Evolutionary conservation across 345 rosid genomes (phyloP), one percentile per base, ranked within the genome.

Genomic region (Gossypium ekmanianum): DNA sequence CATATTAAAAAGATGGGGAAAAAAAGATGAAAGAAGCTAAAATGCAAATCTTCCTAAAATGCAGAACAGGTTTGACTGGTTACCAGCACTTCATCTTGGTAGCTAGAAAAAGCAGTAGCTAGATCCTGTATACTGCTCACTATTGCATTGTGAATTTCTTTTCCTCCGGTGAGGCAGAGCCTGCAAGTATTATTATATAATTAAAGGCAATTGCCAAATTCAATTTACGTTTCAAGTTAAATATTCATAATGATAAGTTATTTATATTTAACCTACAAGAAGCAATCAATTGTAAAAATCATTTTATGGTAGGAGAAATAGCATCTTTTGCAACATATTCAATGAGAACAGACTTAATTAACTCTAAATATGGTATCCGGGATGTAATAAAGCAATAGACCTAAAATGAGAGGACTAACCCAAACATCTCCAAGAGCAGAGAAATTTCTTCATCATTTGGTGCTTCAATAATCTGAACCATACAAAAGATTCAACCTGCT

Each of bases 51-150:
- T 67, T 76, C 70, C 70, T 13, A 68, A 26, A 16, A 74, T 7
- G 48, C 27, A 18, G 48, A 24, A 16, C 7, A 48, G 27, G 9
- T 48, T 62, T 11, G 56, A 48, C 6, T 45, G 17, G 41, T 82
- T 89, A 95, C 99, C 98, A 95, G 73, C 61, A 95, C 99, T 92
- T 95, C 98, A 84, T 92, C 99, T 77, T 88, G 85, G 82, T 92
- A 95, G 79, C 85, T 81, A 14, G 96, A 83, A 75, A 95, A 88
- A 62, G 89, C 92, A 79, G 92, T 78, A 71, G 93, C 88, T 73
- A 95, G 90, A 83, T 95, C 97, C 85, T 91, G 97, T 88, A 95
- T 84, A 73, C 96, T 89, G 94, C 97, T 95, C 58, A 90, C 85
- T 27, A 92, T 89, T 64, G 99, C 99, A 78, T 91, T 83, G 79